phyloP scores from a whole-genome alignment of 768 basidiomycete genomes.

The Trametes sanguinea region DNA sequence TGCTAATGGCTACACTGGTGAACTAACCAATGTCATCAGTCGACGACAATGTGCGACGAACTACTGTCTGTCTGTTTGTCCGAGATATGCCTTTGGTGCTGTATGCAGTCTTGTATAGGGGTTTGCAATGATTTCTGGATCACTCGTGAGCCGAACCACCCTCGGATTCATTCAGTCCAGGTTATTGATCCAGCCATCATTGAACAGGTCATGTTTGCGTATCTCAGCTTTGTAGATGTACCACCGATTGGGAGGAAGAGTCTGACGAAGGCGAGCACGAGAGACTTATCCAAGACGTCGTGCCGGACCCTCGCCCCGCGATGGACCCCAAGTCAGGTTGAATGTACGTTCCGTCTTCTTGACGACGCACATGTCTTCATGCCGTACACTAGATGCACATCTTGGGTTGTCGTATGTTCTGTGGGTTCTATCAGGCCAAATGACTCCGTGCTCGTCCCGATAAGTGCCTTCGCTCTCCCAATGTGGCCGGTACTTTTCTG shows the following conservation, averaged over 20 bases:
- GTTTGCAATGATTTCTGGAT: constrained; percentile 16
- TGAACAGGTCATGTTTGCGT: background rate
- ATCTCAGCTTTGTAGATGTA: background rate
- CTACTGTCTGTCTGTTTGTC: background rate
- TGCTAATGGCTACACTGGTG: background rate
- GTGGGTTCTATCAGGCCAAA: no score
- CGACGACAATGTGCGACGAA: constrained; percentile 11
- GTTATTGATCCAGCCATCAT: background rate
- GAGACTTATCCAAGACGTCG: background rate
- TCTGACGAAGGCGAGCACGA: constrained; percentile 1
- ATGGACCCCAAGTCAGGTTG: background rate
- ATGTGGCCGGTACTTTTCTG: no score
- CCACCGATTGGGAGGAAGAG: background rate
- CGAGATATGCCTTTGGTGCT: background rate
- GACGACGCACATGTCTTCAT: no score
- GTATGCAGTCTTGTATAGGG: constrained; percentile 3
- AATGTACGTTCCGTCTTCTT: background rate
- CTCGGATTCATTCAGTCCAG: background rate
- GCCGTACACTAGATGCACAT: no score
- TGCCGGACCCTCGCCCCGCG: background rate
- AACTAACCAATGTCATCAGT: background rate
- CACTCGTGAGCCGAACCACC: constrained; percentile 7
- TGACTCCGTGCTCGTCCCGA: no score
- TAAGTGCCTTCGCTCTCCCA: no score
- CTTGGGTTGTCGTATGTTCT: no score